Percentiles rank a stretch among this genome's conserved stretches.
Evolutionary conservation across 441 rosid genomes (phyloP).

Genomic region (Bocquillonia castaneifolia): DNA sequence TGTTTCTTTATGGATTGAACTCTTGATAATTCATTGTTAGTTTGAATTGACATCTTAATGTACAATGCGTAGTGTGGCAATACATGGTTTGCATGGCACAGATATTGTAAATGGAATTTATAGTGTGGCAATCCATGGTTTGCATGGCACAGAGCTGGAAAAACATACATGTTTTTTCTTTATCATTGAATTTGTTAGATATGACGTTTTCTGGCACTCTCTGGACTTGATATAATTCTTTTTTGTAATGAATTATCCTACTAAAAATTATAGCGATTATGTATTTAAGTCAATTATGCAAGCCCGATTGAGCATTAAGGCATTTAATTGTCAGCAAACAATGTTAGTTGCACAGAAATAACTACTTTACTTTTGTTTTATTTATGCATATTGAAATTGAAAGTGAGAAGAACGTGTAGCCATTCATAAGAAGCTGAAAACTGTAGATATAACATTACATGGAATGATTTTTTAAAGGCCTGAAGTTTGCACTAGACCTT

Average conservation of each 20-base stretch:
- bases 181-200: neutral
- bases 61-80: no score
- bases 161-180: neutral
- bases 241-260: neutral
- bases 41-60: no score
- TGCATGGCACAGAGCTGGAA: neutral
- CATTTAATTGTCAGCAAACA: neutral
- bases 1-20: neutral
- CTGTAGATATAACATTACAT: constrained; percentile 2
- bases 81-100: no score
- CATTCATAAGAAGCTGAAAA: neutral
- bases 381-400: neutral
- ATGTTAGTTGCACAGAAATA: neutral
- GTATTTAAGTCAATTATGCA: neutral
- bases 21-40: no score
- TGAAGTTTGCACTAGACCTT: neutral
- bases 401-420: neutral
- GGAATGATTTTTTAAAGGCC: neutral
- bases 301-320: neutral
- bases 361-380: neutral
- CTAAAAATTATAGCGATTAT: neutral
- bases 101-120: no score
- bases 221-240: neutral
- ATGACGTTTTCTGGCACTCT: neutral
- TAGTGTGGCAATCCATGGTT: no score